Evolutionary conservation across 164 flowering plant species (phyloP), one percentile per base, ranked within the genome.

Genomic region (Houttuynia cordata): DNA sequence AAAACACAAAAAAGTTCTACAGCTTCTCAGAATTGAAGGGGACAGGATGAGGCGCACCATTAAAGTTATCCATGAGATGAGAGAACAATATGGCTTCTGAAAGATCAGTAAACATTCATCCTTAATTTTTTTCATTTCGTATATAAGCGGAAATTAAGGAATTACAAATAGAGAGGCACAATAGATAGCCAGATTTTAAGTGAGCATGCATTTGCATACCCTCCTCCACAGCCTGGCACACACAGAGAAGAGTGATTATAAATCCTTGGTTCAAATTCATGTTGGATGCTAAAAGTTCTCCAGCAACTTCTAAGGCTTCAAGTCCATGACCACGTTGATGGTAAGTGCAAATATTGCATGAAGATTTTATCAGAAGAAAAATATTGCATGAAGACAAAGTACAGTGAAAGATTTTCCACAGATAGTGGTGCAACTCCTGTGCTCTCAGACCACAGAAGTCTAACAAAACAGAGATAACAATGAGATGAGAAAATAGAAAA

Each of bases 121-220:
- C 15, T 58, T 60, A 15, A 68, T 18, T 24, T 65, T n/a, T 66
- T 25, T 70, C 71, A 49, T 71, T 67, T 51, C 64, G 64, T 21
- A 67, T 59, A 23, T 71, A 72, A 66, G 68, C 64, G 57, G 63
- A 62, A 13, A 72, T 57, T 50, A 68, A 56, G 60, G 64, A 51
- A 61, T 62, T 68, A 24, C 66, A 51, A 20, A 68, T 34, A 6
- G 65, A 51, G 37, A 68, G 50, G 62, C 57, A 50, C 17, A 9
- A n/a, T 51, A 18, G 24, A 56, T 40, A 68, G 39, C 71, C 75
- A 24, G 40, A 57, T 41, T 62, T 72, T 15, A 64, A 54, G 52
- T 59, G 41, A 15, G 63, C 61, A 55, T 72, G 42, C n/a, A 64
- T 56, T n/a, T 72, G 72, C 40, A n/a, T 47, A 49, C 72, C 75